phyloP scores from a whole-genome alignment of 2,329 filamentous ascomycete species.

The Fusarium camptoceras region DNA sequence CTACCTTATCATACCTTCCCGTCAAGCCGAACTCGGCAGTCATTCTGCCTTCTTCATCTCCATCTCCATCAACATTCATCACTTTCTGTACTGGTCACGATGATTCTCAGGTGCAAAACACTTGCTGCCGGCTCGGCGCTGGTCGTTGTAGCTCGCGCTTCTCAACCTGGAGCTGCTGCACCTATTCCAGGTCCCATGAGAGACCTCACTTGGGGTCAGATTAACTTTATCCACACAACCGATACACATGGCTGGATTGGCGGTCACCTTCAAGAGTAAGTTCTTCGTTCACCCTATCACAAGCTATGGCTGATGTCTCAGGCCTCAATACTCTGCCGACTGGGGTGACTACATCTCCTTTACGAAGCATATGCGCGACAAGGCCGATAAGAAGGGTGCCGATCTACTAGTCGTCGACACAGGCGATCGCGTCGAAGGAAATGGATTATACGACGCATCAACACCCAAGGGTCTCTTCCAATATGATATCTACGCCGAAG shows the following conservation, averaged over 20 bases:
- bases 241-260: constrained; percentile 97
- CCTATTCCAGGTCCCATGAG: constrained; percentile 86
- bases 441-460: constrained; percentile 92
- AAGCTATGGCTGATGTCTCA: constrained; percentile 50
- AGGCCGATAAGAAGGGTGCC: constrained; percentile 80
- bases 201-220: constrained; percentile 87
- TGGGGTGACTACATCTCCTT: constrained; percentile 99
- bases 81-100: not conserved
- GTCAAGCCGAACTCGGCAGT: constrained; percentile 25
- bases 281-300: accelerated
- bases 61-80: constrained; percentile 9
- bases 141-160: constrained; percentile 56
- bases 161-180: constrained; percentile 83
- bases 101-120: constrained; percentile 46
- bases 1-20: constrained; percentile 36
- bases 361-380: constrained; percentile 80
- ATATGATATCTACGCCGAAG: constrained; percentile 86
- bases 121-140: constrained; percentile 47
- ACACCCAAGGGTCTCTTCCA: constrained; percentile 88
- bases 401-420: constrained; percentile 96
- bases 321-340: constrained; percentile 91
- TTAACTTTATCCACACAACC: constrained; percentile 98
- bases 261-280: constrained; percentile 90
- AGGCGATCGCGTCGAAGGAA: constrained; percentile 92
- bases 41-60: constrained; percentile 20